Evolutionary conservation across 768 basidiomycete genomes (phyloP).

Genomic region (Clitopilus passeckerianus): DNA sequence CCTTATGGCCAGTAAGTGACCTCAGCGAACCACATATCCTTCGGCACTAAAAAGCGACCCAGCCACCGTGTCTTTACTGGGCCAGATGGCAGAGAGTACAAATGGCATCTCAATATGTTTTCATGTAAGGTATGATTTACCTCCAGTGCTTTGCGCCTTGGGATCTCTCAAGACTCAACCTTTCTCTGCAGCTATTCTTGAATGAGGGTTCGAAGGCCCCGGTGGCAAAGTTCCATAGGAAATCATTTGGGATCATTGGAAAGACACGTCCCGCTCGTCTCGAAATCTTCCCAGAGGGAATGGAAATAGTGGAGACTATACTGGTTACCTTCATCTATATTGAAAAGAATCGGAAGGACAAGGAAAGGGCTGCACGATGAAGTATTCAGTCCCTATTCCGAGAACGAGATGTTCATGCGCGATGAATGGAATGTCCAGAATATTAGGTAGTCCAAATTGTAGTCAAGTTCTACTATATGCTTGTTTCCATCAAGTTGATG

Average conservation of each 20-base stretch:
- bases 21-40: background rate
- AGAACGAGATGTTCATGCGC: no score
- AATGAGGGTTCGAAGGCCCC: constrained; percentile 5
- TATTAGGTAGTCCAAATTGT: no score
- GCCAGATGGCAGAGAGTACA: constrained; percentile 15
- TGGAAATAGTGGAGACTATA: constrained; percentile 20
- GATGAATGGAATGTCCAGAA: no score
- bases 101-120: constrained; percentile 9
- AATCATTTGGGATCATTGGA: constrained; percentile 8
- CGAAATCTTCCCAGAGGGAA: constrained; percentile 14
- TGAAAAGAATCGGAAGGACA: constrained; percentile 19
- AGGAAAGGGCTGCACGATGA: constrained; percentile 7
- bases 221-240: constrained; percentile 12
- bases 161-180: background rate
- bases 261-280: constrained; percentile 9
- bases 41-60: background rate
- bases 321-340: constrained; percentile 24
- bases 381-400: background rate
- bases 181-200: background rate
- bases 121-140: background rate
- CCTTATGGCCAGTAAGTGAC: background rate
- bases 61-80: constrained; percentile 17
- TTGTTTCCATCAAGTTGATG: no score
- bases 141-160: background rate
- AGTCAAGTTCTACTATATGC: no score